These are phyloP conservation scores for Capsella bursapastoris DNA, from an alignment of 345 rosid species.

Conservation along the genomic window DNA sequence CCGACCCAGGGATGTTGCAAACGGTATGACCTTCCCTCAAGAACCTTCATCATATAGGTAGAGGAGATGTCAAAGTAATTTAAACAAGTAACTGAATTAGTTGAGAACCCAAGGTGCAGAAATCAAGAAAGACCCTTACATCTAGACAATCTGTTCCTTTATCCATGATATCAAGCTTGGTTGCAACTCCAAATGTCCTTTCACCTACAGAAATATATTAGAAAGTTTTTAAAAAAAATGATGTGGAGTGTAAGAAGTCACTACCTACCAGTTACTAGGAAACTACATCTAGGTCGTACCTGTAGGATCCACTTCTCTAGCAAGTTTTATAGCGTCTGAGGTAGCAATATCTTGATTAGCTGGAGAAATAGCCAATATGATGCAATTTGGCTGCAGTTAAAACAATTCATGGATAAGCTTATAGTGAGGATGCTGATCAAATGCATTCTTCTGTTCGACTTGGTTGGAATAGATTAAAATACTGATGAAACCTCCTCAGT, in stretches of 20 bases:
- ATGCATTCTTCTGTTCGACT: slow-evolving; percentile 14
- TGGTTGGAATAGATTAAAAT: background rate
- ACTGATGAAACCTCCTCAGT: slow-evolving; percentile 19
- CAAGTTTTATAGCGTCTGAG: slow-evolving; percentile 98
- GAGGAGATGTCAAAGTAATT: slow-evolving; percentile 35
- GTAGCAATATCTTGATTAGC: slow-evolving; percentile 99
- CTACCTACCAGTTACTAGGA: slow-evolving; percentile 19
- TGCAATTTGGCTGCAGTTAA: slow-evolving; percentile 88
- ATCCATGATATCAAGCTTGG: slow-evolving; percentile 99
- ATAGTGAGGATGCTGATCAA: slow-evolving; percentile 21
- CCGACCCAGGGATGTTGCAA: slow-evolving; percentile 99
- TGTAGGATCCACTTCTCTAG: slow-evolving; percentile 99
- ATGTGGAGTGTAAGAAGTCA: slow-evolving; percentile 21
- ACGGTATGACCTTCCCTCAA: slow-evolving; percentile 93
- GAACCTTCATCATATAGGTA: slow-evolving; percentile 60
- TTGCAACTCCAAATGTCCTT: slow-evolving; percentile 95
- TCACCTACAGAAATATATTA: slow-evolving; percentile 62
- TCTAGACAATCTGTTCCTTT: slow-evolving; percentile 96
- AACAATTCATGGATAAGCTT: slow-evolving; percentile 24
- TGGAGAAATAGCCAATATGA: slow-evolving; percentile 98
- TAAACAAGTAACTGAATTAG: slow-evolving; percentile 22
- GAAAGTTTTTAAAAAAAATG: background rate
- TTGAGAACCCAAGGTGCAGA: slow-evolving; percentile 5
- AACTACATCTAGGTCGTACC: slow-evolving; percentile 51
- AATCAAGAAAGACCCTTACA: slow-evolving; percentile 49